A percentile compares a stretch with the other conserved stretches of the same genome.
Conservation (phyloP, 495 filamentous ascomycete species). For the Penicillium angulare region DNA sequence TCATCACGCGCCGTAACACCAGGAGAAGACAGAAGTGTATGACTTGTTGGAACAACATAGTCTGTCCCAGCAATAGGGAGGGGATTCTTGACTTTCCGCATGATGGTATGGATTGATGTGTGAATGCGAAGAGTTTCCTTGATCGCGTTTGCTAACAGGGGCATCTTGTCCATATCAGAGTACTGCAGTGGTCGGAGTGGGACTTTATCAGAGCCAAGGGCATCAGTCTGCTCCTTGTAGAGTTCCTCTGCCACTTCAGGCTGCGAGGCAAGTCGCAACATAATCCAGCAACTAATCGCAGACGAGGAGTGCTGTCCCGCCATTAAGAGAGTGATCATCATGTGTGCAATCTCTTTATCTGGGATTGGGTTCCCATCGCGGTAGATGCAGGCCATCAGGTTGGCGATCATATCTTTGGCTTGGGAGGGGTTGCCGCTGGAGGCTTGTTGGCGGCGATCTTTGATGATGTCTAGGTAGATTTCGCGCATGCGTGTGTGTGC, state of each 20-base stretch:
- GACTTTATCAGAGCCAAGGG: conserved; percentile 52
- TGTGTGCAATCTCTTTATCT: conserved; percentile 81
- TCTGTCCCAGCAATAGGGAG: conserved; percentile 76
- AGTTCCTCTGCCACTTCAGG: conserved; percentile 73
- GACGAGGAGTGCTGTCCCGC: conserved; percentile 87
- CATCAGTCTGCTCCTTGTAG: conserved; percentile 67
- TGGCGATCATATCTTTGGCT: conserved; percentile 73
- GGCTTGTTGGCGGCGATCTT: conserved; percentile 53
- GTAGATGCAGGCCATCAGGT: conserved; percentile 77
- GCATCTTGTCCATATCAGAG: conserved; percentile 65
- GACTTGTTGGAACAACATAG: conserved; percentile 71
- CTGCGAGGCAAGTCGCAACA: conserved; percentile 71
- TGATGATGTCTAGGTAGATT: conserved; percentile 76
- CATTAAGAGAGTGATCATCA: conserved; percentile 91
- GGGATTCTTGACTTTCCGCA: conserved; percentile 79
- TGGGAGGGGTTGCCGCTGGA: conserved; percentile 19
- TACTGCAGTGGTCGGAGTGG: conserved; percentile 60
- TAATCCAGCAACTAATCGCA: conserved; percentile 76
- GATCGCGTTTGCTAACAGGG: conserved; percentile 67
- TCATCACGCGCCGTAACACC: conserved; percentile 69
- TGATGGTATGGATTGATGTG: conserved; percentile 79
- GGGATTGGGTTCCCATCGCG: conserved; percentile 68
- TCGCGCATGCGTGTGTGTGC: conserved; percentile 74
- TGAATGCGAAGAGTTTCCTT: conserved; percentile 81
- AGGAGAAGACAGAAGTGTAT: conserved; percentile 78